Base-by-base conservation (phyloP, 805 yeast genomes). In the Ogataea salicorniae region DNA sequence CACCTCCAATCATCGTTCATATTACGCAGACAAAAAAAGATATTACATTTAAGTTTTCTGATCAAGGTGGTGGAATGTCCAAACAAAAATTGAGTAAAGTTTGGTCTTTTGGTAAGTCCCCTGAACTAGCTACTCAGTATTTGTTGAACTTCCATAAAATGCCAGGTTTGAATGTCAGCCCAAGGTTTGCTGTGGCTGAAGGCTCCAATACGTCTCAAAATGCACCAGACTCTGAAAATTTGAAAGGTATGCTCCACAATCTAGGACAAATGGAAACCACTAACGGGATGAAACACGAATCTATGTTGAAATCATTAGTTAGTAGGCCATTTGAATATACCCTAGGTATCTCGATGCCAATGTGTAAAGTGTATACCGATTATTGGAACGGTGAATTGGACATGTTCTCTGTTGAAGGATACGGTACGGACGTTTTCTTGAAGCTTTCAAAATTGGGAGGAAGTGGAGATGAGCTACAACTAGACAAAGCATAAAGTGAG, bases 371-470 rank as follows among this genome's bases (percentile, higher is more conserved):
- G 0, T 92, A 92, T 61, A 88, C 96, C 0, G 97, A 92, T 57
- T 92, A 92, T 66, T 92, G 98, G 98, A 94, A 91, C 57, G 98
- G 98, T 6, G 87, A 84, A 44, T 66, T 92, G 43, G 83, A 82
- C 49, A 79, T 92, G 75, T 83, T 83, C 56, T 84, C 95, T 0
- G 70, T 92, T 44, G 92, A 89, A 50, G 97, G 97, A 2, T 88
- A 84, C 57, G 99, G 99, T 2, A 81, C 94, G 35, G 99, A 92
- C 61, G 90, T 92, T 0, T 83, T 84, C 50, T 69, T 94, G 59
- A 81, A 84, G 33, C 69, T 92, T 49, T 84, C 90, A 31, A 87
- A 88, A 62, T 74, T 89, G 47, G 96, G 96, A 39, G 73, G 76
- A 44, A 76, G 79, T 54, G 76, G 79, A 29, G 84, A 79, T 47